A percentile compares a stretch with the other conserved stretches of the same genome.
These are phyloP conservation scores for Geotrichum histeridarum DNA, from an alignment of 1,139 yeast genomes.

Conservation along the genomic window DNA sequence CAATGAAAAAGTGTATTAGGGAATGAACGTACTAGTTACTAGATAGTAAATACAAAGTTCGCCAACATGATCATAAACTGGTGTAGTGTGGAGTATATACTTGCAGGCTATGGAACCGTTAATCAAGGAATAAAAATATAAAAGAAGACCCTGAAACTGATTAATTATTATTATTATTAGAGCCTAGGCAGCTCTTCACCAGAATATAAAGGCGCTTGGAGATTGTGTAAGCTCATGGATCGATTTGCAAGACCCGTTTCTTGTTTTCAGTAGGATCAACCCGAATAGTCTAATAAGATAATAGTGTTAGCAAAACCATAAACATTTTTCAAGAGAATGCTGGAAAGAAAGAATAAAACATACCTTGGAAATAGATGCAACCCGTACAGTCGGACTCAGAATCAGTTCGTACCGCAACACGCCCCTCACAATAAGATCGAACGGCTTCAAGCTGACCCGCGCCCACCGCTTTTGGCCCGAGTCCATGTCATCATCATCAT, in stretches of 20 bases:
- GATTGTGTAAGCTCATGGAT: neutral
- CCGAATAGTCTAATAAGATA: slow-evolving; percentile 7
- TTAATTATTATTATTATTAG: no score
- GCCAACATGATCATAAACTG: no score
- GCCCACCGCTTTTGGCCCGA: slow-evolving; percentile 62
- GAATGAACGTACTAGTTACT: no score
- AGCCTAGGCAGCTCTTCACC: neutral
- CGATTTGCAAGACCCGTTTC: neutral
- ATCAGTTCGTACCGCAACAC: slow-evolving; percentile 73
- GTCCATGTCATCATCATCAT: slow-evolving; percentile 23
- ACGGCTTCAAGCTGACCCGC: slow-evolving; percentile 69
- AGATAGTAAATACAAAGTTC: no score
- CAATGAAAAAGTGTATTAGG: no score
- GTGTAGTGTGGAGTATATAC: no score
- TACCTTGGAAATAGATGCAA: slow-evolving; percentile 29
- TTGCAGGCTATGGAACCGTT: no score
- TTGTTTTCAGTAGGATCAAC: slow-evolving; percentile 9
- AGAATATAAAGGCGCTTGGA: neutral
- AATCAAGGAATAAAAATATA: no score
- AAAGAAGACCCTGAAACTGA: no score
- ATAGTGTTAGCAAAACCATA: neutral
- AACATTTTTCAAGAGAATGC: no score
- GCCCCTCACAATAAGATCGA: slow-evolving; percentile 81
- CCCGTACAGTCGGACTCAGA: slow-evolving; percentile 38
- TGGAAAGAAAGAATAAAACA: no score